These are phyloP conservation scores for Dalbergia cultrata DNA, from an alignment of 306 rosid genomes.

Conservation along the genomic window DNA sequence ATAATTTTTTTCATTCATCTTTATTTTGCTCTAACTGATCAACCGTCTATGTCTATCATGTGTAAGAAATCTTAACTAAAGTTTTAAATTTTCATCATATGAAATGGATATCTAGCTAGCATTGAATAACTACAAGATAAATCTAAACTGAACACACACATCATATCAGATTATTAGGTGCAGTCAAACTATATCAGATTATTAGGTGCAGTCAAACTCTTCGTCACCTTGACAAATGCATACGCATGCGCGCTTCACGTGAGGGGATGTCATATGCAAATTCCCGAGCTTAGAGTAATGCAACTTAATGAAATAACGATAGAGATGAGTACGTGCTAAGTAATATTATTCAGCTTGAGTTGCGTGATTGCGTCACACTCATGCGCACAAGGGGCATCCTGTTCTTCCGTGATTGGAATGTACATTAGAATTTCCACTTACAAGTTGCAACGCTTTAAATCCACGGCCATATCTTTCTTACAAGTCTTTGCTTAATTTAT, in stretches of 20 bases:
- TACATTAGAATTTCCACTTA: conserved; percentile 11
- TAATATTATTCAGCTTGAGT: not conserved
- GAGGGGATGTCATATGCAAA: not conserved
- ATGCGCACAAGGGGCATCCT: conserved; percentile 9
- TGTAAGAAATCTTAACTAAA: not conserved
- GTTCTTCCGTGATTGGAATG: conserved; percentile 26
- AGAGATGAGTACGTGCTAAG: not conserved
- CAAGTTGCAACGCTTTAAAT: not conserved
- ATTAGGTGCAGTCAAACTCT: not conserved
- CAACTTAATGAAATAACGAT: not conserved
- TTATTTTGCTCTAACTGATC: not conserved
- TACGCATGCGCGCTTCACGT: conserved; percentile 26
- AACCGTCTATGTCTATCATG: not conserved
- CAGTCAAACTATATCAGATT: not conserved
- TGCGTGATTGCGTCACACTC: not conserved
- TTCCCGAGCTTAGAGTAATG: not conserved
- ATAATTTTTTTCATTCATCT: not conserved
- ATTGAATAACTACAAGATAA: not conserved
- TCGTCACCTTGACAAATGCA: not conserved
- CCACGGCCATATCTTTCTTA: conserved; percentile 6
- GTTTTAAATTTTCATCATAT: not conserved
- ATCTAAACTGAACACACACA: not conserved
- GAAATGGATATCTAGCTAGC: not conserved
- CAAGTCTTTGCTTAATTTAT: not conserved
- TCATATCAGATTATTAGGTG: not conserved